Conservation (phyloP, 257 asterid genomes). For the Capsicum rhomboideum region DNA sequence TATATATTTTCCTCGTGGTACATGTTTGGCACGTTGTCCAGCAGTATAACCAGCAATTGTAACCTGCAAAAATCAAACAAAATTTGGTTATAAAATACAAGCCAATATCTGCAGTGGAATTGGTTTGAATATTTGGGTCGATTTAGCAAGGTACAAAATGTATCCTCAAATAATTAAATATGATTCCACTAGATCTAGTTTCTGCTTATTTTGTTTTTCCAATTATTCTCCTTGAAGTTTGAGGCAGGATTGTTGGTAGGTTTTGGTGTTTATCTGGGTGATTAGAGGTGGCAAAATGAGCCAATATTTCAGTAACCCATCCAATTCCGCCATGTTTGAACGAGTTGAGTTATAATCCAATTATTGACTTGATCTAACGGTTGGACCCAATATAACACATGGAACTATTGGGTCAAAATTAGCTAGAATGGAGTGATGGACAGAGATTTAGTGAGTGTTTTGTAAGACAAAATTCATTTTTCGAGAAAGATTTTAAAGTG, state of each 20-base stretch:
- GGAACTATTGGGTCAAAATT: neutral
- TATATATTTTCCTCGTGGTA: constrained; percentile 68
- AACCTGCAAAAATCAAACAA: constrained; percentile 30
- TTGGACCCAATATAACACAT: neutral
- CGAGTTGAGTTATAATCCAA: neutral
- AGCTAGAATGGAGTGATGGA: neutral
- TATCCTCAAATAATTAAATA: too few species aligned
- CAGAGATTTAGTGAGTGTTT: neutral
- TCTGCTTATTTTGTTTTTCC: too few species aligned
- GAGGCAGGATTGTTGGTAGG: neutral
- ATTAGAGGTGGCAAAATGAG: neutral
- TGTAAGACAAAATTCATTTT: neutral
- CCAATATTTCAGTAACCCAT: neutral
- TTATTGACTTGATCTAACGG: neutral
- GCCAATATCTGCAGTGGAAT: too few species aligned
- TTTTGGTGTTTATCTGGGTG: neutral
- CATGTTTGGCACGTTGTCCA: constrained; percentile 88
- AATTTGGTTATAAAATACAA: too few species aligned
- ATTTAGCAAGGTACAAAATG: too few species aligned
- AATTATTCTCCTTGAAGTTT: too few species aligned
- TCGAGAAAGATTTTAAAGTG: too few species aligned
- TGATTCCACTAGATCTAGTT: too few species aligned
- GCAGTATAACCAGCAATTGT: constrained; percentile 82
- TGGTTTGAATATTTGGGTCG: too few species aligned
- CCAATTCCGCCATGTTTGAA: neutral